Evolutionary conservation across 352 stramenopile species (phyloP).

Genomic region (Phytophthora chlamydospora): DNA sequence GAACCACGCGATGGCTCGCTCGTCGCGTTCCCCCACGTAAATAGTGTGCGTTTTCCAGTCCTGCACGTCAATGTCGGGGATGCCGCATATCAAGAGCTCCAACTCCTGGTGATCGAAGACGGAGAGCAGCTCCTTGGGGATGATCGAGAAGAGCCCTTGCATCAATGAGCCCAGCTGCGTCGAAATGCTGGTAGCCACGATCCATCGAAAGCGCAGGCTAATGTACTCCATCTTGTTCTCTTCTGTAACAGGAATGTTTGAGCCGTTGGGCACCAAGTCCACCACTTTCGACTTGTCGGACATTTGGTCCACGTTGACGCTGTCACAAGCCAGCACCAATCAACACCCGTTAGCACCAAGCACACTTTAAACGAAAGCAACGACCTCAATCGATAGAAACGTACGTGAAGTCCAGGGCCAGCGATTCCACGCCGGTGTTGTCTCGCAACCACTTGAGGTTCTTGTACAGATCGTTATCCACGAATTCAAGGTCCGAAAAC

Average conservation of each 20-base stretch:
- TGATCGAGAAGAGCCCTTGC: constrained; percentile 97
- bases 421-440: constrained; percentile 78
- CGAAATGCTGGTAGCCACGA: constrained; percentile 80
- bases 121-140: constrained; percentile 92
- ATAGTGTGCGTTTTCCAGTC: constrained; percentile 98
- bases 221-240: constrained; percentile 98
- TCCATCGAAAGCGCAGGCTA: constrained; percentile 90
- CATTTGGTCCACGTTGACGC: constrained; percentile 77
- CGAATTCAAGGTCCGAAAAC: constrained; percentile 91
- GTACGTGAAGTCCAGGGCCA: constrained; percentile 85
- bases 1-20: constrained; percentile 96
- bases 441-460: constrained; percentile 87
- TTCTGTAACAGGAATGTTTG: constrained; percentile 95
- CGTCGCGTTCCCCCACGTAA: constrained; percentile 89
- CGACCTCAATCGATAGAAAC: constrained; percentile 26
- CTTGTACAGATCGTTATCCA: constrained; percentile 89
- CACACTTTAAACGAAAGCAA: background rate
- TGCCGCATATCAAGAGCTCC: constrained; percentile 97
- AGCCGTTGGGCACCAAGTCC: constrained; percentile 95
- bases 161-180: constrained; percentile 94
- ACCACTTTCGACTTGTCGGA: constrained; percentile 86
- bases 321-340: constrained; percentile 25
- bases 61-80: constrained; percentile 97
- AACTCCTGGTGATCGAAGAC: constrained; percentile 98
- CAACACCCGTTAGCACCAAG: constrained; percentile 6